A percentile compares a stretch with the other conserved stretches of the same genome.
These are phyloP conservation scores for Fusarium coffeatum DNA, from an alignment of 2,329 filamentous ascomycete genomes.

Conservation along the genomic window DNA sequence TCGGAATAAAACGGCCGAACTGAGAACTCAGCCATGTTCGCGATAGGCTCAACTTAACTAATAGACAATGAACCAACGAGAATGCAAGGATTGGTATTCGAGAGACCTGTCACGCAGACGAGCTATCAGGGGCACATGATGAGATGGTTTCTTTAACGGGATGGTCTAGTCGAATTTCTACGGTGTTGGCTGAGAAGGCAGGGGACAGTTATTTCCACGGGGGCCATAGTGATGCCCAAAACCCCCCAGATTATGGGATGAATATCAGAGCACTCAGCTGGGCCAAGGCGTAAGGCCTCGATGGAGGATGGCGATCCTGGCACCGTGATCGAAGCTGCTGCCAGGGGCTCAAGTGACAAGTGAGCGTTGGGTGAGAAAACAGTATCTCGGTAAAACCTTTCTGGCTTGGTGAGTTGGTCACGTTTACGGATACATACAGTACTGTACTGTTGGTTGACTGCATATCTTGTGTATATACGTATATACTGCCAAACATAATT, in stretches of 20 bases:
- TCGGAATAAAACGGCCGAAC: slow-evolving; percentile 2
- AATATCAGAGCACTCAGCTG: slow-evolving; percentile 9
- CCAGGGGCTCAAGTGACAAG: neutral
- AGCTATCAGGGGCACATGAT: slow-evolving; percentile 28
- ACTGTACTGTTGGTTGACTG: neutral
- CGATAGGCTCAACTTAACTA: neutral
- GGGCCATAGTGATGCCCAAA: slow-evolving; percentile 28
- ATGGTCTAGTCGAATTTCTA: neutral
- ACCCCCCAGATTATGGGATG: neutral
- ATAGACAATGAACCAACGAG: slow-evolving; percentile 12
- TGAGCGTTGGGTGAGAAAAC: neutral
- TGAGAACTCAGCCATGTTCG: neutral
- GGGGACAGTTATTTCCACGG: slow-evolving; percentile 5
- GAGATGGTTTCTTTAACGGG: slow-evolving; percentile 9
- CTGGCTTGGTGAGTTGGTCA: neutral
- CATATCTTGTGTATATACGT: neutral
- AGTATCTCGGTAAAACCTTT: neutral
- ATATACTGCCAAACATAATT: neutral
- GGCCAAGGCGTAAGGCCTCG: slow-evolving; percentile 15
- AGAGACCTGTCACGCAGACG: slow-evolving; percentile 16
- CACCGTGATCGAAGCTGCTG: slow-evolving; percentile 7
- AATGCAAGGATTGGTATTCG: neutral
- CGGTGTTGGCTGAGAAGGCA: neutral
- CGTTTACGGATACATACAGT: neutral
- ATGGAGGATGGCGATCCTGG: slow-evolving; percentile 26